Evolutionary conservation across 768 basidiomycete species (phyloP).

Genomic region (Leucosporidium yakuticum): DNA sequence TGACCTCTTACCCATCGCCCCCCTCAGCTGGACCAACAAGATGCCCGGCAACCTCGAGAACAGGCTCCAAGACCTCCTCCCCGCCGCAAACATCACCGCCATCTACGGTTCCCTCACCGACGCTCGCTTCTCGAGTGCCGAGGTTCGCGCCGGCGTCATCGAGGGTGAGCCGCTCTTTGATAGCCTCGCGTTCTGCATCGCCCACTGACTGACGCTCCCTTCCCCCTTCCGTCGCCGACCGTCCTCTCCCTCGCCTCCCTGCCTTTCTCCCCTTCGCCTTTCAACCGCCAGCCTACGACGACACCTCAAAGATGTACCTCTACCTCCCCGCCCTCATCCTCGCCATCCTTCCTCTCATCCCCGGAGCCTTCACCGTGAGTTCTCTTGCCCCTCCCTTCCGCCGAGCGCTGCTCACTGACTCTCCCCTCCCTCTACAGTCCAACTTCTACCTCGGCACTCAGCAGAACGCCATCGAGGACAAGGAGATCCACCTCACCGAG

Average conservation of each 20-base stretch:
- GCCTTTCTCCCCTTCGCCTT: not conserved
- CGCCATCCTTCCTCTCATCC: not conserved
- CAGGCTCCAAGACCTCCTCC: not conserved
- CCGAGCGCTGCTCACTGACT: too few species aligned
- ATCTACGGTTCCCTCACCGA: constrained; percentile 1
- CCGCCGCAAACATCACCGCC: not conserved
- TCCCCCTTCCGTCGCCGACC: not conserved
- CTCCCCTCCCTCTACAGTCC: not conserved
- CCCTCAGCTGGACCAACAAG: constrained; percentile 3
- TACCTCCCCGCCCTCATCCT: constrained; percentile 7
- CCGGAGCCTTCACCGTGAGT: constrained; percentile 2
- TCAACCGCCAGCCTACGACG: constrained; percentile 1
- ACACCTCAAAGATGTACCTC: not conserved
- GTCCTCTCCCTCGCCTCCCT: not conserved
- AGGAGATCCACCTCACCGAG: not conserved
- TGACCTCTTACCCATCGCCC: too few species aligned
- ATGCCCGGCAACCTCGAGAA: not conserved
- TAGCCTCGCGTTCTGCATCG: too few species aligned
- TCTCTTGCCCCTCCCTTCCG: too few species aligned
- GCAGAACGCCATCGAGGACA: constrained; percentile 7
- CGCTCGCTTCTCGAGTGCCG: not conserved
- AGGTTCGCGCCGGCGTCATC: not conserved
- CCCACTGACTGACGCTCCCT: too few species aligned
- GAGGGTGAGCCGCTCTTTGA: not conserved
- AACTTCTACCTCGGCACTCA: constrained; percentile 8